phyloP scores from a whole-genome alignment of 306 rosid species.

The Pyrus bretschneideri region DNA sequence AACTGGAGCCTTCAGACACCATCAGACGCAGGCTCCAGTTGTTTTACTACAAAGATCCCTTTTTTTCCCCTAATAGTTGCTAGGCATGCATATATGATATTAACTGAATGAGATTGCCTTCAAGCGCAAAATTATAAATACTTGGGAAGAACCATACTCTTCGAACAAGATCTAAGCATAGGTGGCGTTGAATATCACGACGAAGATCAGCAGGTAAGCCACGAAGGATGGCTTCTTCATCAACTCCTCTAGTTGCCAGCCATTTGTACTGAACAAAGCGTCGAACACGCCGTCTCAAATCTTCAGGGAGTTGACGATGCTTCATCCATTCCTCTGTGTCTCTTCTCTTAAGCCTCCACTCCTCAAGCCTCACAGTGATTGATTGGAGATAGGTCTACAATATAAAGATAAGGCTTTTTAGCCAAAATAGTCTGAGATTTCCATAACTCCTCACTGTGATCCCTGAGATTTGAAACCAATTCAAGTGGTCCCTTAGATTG shows the following conservation, averaged over 20 bases:
- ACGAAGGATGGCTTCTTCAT: slow-evolving; percentile 78
- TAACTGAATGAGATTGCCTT: neutral
- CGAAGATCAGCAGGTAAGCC: slow-evolving; percentile 94
- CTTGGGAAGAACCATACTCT: slow-evolving; percentile 54
- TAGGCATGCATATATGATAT: neutral
- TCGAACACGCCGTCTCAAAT: slow-evolving; percentile 63
- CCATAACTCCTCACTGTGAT: too few relatives aligned
- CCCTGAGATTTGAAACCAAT: too few relatives aligned
- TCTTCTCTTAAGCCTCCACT: slow-evolving; percentile 93
- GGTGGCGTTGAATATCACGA: slow-evolving; percentile 89
- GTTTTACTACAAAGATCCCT: neutral
- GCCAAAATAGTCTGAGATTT: too few relatives aligned
- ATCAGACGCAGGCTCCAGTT: neutral
- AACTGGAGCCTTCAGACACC: neutral
- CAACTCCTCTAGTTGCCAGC: slow-evolving; percentile 94
- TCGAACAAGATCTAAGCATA: slow-evolving; percentile 90
- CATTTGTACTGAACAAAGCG: slow-evolving; percentile 89
- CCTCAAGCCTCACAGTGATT: slow-evolving; percentile 85
- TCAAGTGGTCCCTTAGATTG: too few relatives aligned
- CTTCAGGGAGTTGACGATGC: slow-evolving; percentile 98
- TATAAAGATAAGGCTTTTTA: slow-evolving; percentile 1
- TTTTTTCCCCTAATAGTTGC: neutral
- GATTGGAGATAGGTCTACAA: slow-evolving; percentile 92
- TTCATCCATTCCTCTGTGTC: slow-evolving; percentile 99
- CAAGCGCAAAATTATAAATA: slow-evolving; percentile 7